Evolutionary conservation across 495 filamentous ascomycete genomes (phyloP), one percentile per base, ranked within the genome.

Genomic region (Penicillium nucicola): DNA sequence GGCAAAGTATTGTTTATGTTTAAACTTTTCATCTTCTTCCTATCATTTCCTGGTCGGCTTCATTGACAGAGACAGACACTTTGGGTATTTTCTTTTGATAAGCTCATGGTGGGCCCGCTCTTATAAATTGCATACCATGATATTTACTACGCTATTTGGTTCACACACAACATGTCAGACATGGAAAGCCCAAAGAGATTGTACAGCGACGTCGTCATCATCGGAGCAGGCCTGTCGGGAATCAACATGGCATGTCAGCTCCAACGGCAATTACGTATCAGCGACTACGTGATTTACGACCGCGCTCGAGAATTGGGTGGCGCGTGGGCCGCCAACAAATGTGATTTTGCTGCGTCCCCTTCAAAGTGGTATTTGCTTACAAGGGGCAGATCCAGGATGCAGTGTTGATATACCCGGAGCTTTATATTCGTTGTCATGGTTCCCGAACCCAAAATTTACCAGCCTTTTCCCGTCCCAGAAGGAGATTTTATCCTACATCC

Each of bases 391-490:
- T 55, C 60, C 60, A 2, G 63, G 60, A 32, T 60, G 56, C 30
- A 61, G 57, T 18, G 64, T 62, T 2, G 64, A 67, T 40, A 61
- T 64, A 39, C 64, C 64, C 2, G 61, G 55, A n/a, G 47, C 60
- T 22, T 52, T 51, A 17, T 67, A 67, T 47, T 59, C 53, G 31
- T 53, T 62, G 12, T 67, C 64, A 13, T 67, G 64, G 43, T 58
- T 59, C 17, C 58, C 57, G 12, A 60, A 67, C 37, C 50, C 58
- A 17, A 43, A 50, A n/a, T 64, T 67, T 30, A 55, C 56, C 2
- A 50, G 52, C 22, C 17, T 57, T 13, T 67, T 64, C 40, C 64
- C 64, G 12, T 15, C 31, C 9, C 53, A 57, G 42, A 5, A 6
- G n/a, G 57, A 60, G 28, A 50, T 60, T 13, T 18, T 48, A 18